Evolutionary conservation across 345 rosid species (phyloP).

Genomic region (Eucalyptus decipiens): DNA sequence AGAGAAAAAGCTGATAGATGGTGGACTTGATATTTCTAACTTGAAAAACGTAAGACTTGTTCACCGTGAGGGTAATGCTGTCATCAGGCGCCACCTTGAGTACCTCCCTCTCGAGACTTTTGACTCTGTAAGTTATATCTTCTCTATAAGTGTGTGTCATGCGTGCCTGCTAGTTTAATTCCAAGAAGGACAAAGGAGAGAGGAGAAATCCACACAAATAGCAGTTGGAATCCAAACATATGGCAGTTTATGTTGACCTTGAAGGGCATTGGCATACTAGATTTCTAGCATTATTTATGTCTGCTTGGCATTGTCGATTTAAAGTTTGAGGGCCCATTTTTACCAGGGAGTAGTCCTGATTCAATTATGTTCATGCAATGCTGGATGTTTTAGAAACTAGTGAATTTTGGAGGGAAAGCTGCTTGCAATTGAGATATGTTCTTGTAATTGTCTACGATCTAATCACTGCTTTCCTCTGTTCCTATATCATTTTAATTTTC

Average conservation of each 20-base stretch:
- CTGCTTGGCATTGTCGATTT: neutral
- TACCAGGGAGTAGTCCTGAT: neutral
- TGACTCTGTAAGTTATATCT: conserved; percentile 74
- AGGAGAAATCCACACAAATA: neutral
- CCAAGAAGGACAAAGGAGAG: neutral
- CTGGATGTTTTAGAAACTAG: neutral
- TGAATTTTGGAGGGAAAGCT: neutral
- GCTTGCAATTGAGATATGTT: neutral
- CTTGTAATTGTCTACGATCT: neutral
- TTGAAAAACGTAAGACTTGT: conserved; percentile 64
- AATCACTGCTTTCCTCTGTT: neutral
- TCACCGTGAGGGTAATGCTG: conserved; percentile 84
- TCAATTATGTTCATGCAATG: neutral
- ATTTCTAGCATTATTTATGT: neutral
- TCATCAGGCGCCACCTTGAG: conserved; percentile 75
- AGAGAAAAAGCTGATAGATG: conserved; percentile 68
- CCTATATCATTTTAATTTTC: neutral
- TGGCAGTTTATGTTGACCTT: neutral
- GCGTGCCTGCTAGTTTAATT: neutral
- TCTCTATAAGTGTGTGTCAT: neutral
- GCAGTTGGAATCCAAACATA: neutral
- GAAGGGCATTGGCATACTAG: neutral
- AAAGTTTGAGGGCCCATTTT: neutral
- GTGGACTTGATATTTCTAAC: conserved; percentile 53
- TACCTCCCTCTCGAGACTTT: conserved; percentile 78